A percentile compares a stretch with the other conserved stretches of the same genome.
phyloP scores from a whole-genome alignment of 805 yeast species.

The Spathaspora boniae region DNA sequence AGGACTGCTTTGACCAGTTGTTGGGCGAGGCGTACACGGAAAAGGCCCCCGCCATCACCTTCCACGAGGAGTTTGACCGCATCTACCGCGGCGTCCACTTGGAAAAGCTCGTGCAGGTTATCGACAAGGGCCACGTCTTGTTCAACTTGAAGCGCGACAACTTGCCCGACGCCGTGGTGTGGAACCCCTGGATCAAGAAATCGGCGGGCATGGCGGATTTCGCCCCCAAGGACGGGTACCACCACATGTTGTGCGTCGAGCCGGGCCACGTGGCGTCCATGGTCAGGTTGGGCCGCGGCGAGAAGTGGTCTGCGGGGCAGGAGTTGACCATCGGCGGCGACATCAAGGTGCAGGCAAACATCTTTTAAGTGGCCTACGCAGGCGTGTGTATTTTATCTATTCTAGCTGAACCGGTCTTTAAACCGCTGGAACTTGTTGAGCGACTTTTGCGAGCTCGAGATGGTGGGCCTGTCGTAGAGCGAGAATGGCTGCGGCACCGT shows the following conservation, averaged over 20 bases:
- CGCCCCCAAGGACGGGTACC: constrained; percentile 78
- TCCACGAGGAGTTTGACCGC: constrained; percentile 79
- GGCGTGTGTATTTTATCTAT: background rate
- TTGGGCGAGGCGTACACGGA: constrained; percentile 59
- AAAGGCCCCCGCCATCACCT: constrained; percentile 69
- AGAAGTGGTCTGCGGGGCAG: constrained; percentile 74
- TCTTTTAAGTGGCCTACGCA: constrained; percentile 18
- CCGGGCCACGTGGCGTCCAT: constrained; percentile 85
- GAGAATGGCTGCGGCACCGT: constrained; percentile 30
- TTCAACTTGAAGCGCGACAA: constrained; percentile 65
- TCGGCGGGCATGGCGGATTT: constrained; percentile 86
- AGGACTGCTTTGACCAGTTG: constrained; percentile 73
- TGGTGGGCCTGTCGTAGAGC: constrained; percentile 36
- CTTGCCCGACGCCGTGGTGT: constrained; percentile 74
- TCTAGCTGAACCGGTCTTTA: constrained; percentile 27
- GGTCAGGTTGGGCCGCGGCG: constrained; percentile 62
- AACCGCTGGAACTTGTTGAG: constrained; percentile 32
- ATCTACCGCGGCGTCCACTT: constrained; percentile 65
- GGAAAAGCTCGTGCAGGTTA: constrained; percentile 59
- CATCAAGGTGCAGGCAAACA: constrained; percentile 55
- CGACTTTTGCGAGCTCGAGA: constrained; percentile 39
- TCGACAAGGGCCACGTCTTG: constrained; percentile 65
- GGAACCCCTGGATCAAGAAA: constrained; percentile 96
- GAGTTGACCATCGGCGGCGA: constrained; percentile 53
- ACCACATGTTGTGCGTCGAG: constrained; percentile 89